These are phyloP conservation scores for Pilobolus umbonatus DNA, from an alignment of 192 early-diverging fungal species.

Conservation along the genomic window DNA sequence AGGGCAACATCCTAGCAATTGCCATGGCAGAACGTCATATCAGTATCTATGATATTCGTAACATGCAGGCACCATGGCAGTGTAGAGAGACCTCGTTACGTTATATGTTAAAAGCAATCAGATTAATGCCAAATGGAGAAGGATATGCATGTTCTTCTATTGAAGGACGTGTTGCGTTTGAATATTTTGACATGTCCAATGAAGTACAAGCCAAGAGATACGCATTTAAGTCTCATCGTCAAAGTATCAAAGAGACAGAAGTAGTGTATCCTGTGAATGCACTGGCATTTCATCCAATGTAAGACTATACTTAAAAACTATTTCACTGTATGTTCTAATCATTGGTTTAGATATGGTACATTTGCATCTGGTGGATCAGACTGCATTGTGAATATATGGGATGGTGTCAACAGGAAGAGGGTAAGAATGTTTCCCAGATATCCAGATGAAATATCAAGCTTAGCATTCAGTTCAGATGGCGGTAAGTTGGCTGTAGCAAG, in stretches of 20 bases:
- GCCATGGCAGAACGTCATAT: slow-evolving; percentile 77
- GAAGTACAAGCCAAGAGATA: slow-evolving; percentile 79
- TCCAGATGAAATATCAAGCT: slow-evolving; percentile 72
- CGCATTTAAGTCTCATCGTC: slow-evolving; percentile 96
- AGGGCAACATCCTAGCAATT: slow-evolving; percentile 69
- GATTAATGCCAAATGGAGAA: slow-evolving; percentile 76
- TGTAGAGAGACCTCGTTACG: slow-evolving; percentile 76
- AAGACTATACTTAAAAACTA: slow-evolving; percentile 23
- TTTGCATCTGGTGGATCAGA: slow-evolving; percentile 97
- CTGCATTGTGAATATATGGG: slow-evolving; percentile 89
- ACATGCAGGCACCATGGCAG: slow-evolving; percentile 69
- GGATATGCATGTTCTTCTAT: slow-evolving; percentile 91
- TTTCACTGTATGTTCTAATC: slow-evolving; percentile 6
- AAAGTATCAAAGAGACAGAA: slow-evolving; percentile 69
- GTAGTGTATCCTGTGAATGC: slow-evolving; percentile 92
- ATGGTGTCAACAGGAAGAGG: slow-evolving; percentile 86
- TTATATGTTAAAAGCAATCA: slow-evolving; percentile 81
- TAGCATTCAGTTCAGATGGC: slow-evolving; percentile 82
- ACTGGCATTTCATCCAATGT: slow-evolving; percentile 87
- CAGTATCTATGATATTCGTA: slow-evolving; percentile 82
- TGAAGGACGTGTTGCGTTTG: slow-evolving; percentile 92
- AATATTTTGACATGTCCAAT: slow-evolving; percentile 74
- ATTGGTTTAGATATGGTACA: slow-evolving; percentile 65
- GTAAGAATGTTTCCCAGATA: slow-evolving; percentile 78
- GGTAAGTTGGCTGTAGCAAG: slow-evolving; percentile 77